Conservation (phyloP, 805 yeast genomes). For the Ogataea ganodermae region DNA sequence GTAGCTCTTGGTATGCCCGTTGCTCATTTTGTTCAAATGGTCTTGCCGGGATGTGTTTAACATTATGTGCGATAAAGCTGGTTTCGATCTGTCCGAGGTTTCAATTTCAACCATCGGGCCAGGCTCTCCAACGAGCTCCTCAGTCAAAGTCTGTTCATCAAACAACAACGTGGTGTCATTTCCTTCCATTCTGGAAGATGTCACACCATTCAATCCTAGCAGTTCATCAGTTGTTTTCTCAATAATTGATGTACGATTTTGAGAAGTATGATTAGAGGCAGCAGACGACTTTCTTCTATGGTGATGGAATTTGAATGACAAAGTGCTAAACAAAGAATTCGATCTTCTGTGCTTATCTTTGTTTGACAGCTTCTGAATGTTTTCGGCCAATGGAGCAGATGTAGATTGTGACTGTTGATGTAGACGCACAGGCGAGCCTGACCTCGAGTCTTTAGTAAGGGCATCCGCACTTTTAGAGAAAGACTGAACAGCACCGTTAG, state of each 20-base stretch:
- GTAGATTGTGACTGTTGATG: constrained; percentile 11
- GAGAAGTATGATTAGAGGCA: constrained; percentile 20
- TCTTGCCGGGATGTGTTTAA: constrained; percentile 3
- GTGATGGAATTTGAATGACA: constrained; percentile 30
- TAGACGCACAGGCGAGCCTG: constrained; percentile 14
- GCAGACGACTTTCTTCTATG: constrained; percentile 31
- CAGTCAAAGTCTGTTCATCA: constrained; percentile 32
- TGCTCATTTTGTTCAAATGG: not conserved
- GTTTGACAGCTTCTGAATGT: not conserved
- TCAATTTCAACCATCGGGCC: constrained; percentile 35
- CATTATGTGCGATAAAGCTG: constrained; percentile 9
- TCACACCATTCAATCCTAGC: constrained; percentile 20
- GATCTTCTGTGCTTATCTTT: constrained; percentile 25
- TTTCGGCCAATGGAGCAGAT: not conserved
- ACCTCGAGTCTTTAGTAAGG: constrained; percentile 7
- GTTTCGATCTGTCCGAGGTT: constrained; percentile 5
- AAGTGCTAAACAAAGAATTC: constrained; percentile 27
- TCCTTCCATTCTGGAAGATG: constrained; percentile 4
- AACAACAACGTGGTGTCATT: constrained; percentile 28
- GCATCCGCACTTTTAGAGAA: not conserved
- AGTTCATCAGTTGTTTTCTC: constrained; percentile 32
- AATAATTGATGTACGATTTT: constrained; percentile 25
- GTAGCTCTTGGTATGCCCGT: constrained; percentile 18
- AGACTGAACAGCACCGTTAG: not conserved
- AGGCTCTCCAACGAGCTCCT: constrained; percentile 35